Evolutionary conservation across 768 basidiomycete species (phyloP).

Genomic region (Rhizopogon roseolus): DNA sequence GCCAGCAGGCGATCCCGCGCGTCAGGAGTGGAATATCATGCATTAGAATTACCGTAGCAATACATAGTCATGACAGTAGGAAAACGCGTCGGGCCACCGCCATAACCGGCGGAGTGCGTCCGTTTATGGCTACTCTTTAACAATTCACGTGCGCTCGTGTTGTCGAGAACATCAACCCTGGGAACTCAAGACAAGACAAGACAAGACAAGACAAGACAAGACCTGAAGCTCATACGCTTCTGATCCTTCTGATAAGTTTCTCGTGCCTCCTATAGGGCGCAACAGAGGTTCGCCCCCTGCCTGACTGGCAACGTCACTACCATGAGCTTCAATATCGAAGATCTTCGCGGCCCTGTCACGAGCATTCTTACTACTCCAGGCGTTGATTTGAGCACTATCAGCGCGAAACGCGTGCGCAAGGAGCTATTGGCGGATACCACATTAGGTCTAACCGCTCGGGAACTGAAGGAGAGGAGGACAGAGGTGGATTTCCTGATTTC

Average conservation of each 20-base stretch:
- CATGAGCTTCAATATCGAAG: slow-evolving; percentile 51
- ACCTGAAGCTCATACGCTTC: background rate
- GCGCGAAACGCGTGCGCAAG: slow-evolving; percentile 85
- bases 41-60: slow-evolving; percentile 28
- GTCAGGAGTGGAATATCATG: slow-evolving; percentile 62
- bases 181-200: background rate
- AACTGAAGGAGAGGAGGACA: slow-evolving; percentile 61
- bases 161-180: background rate
- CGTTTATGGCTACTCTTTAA: background rate
- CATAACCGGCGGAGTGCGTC: background rate
- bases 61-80: background rate
- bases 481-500: slow-evolving; percentile 69
- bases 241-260: background rate
- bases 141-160: background rate
- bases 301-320: slow-evolving; percentile 1
- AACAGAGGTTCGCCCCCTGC: background rate
- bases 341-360: slow-evolving; percentile 58
- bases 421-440: slow-evolving; percentile 45
- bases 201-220: background rate
- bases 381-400: slow-evolving; percentile 74
- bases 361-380: slow-evolving; percentile 72
- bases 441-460: slow-evolving; percentile 51
- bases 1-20: slow-evolving; percentile 56
- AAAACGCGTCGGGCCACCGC: no score
- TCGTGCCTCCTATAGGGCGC: background rate